Base-by-base conservation (phyloP, 148 eudicot species). In the Spergularia marina region DNA sequence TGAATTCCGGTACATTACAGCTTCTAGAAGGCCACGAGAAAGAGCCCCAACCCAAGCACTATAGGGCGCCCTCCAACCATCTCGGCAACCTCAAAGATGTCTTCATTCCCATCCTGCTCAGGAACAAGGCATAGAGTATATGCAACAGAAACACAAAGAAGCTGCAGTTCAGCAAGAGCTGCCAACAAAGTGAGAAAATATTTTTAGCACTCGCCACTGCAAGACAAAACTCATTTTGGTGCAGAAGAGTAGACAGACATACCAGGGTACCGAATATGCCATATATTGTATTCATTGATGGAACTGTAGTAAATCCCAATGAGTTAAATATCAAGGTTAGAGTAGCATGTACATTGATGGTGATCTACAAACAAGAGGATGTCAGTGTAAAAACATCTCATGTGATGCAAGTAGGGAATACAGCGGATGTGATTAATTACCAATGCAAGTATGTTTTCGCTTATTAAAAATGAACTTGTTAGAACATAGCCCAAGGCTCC, bases 361-460 rank as follows among this genome's bases (percentile, higher is more conserved):
- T 91, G 81, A 94, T 94, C 98, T 91, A 77, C 83, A 79, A 40
- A 49, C 30, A 63, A 65, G 76, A 64, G 25, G 62, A 51, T 18
- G 14, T 18, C 39, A 20, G 16, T 16, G 39, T 75, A 62, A 64
- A 70, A 25, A 4, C 16, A 51, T 23, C 16, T 54, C 20, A 39
- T 54, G 49, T 15, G 14, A 23, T 14, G 11, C 49, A n/a, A 56
- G 2, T 44, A 39, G 7, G 1, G 2, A 6, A 49, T 44, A 62
- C 5, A 34, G 70, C 62, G 69, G 65, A 70, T 65, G 55, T 14
- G 47, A 70, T 72, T 25, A 39, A 39, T 83, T 89, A 93, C 98
- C 98, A 94, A 78, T 61, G 88, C 91, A 69, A 94, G 96, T 65
- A 94, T 91, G 84, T 94, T 94, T 74, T 94, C 98, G 78, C 88